Evolutionary conservation across 768 basidiomycete species (phyloP), one percentile per base, ranked within the genome.

Genomic region (Psilocybe tampanensis): DNA sequence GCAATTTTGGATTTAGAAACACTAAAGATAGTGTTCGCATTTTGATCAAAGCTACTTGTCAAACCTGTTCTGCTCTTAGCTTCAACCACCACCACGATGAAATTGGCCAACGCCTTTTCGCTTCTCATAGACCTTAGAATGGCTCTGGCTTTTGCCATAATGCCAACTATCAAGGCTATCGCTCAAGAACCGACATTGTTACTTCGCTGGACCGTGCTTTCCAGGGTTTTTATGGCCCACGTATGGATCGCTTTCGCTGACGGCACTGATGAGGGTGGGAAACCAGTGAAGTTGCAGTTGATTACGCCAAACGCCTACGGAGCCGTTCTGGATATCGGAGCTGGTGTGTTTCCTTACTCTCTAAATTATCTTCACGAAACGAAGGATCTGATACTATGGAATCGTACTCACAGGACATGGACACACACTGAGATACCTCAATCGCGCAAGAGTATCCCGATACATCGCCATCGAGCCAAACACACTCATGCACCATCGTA

Each of bases 391-490:
- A 39, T 15, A n/a, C n/a, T n/a, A n/a, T n/a, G n/a, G n/a, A n/a
- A n/a, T n/a, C n/a, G n/a, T 13, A 39, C 21, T 15, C 19, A 5
- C 32, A 89, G 89, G 86, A 0, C 75, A 82, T 55, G 90, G 90
- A 0, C 88, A 89, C 64, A 82, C 80, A 0, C 71, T 79, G 12
- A 75, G 74, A 26, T 91, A 92, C 62, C 79, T 93, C 21, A 80
- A 89, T 54, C 73, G 66, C 26, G 58, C 63, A 1, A 73, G 70
- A 24, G 85, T 91, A 18, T 79, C 81, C 1, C 83, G 76, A 66
- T 91, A 92, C 60, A 73, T 91, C 47, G 90, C 89, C 1, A 67
- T 92, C 5, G 90, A 92, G 63, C 90, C 90, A 6, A 92, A 90
- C 61, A 52, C 60, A 4, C 69, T 73, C 52, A 89, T 90, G 88